Evolutionary conservation across 768 basidiomycete genomes (phyloP).

Genomic region (Antrodiella citrinella): DNA sequence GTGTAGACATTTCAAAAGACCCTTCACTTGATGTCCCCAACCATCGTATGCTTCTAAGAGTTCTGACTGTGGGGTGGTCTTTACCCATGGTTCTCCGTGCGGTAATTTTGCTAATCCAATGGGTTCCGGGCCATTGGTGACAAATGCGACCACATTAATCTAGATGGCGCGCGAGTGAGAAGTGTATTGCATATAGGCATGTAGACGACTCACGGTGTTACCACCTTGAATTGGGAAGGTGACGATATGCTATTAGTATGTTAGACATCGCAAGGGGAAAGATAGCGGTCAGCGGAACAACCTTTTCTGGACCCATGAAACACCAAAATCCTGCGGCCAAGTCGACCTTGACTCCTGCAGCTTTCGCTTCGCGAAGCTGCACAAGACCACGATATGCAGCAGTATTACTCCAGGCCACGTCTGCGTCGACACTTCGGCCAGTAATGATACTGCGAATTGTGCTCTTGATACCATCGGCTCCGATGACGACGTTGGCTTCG

Average conservation of each 20-base stretch:
- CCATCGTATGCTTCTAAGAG: conserved; percentile 1
- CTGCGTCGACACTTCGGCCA: background rate
- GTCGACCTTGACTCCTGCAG: conserved; percentile 1
- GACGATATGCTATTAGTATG: conserved; percentile 4
- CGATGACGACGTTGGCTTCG: conserved; percentile 7
- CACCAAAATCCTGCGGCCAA: background rate
- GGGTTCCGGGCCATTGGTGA: background rate
- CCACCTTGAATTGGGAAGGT: conserved; percentile 3
- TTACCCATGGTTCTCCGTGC: background rate
- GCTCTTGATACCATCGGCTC: conserved; percentile 9
- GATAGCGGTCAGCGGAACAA: too few species aligned
- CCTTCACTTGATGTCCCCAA: conserved; percentile 4
- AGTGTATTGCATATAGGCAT: background rate
- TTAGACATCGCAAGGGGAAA: background rate
- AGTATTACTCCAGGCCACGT: conserved; percentile 5
- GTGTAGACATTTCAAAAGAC: conserved; percentile 3
- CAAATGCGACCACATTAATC: background rate
- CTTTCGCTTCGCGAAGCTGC: background rate
- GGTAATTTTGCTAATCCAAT: background rate
- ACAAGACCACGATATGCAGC: conserved; percentile 6
- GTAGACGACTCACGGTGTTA: background rate
- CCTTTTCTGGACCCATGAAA: conserved; percentile 5
- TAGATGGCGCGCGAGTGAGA: background rate
- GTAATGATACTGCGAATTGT: conserved; percentile 2
- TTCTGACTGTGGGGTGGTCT: conserved; percentile 1